phyloP scores from a whole-genome alignment of 257 asterid genomes.

The Anisodus tanguticus region DNA sequence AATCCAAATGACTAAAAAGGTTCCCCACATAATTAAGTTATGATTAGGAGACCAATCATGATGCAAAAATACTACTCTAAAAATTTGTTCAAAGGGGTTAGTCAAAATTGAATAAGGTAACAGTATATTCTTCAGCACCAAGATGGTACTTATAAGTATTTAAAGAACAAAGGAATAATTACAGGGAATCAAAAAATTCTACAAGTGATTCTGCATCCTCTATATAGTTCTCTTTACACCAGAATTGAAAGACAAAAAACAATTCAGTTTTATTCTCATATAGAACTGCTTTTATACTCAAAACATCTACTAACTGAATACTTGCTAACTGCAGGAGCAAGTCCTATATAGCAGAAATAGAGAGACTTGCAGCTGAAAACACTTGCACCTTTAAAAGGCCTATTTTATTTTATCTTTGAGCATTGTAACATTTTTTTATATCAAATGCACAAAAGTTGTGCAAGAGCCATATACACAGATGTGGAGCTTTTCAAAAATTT shows the following conservation, averaged over 20 bases:
- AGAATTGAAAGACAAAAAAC: not conserved
- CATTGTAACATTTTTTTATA: not conserved
- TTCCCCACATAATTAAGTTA: not conserved
- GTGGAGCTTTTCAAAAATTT: not conserved
- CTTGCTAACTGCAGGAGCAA: not conserved
- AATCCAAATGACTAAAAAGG: not conserved
- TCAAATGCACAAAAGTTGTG: not conserved
- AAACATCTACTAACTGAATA: not conserved
- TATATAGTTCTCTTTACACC: not conserved
- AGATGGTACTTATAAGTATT: no score
- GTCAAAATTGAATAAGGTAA: not conserved
- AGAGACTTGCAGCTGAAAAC: not conserved
- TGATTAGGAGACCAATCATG: slow-evolving; percentile 3
- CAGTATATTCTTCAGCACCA: no score
- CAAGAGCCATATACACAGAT: not conserved
- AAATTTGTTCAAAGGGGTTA: not conserved
- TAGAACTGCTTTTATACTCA: not conserved
- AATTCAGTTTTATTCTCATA: not conserved
- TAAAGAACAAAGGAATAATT: no score
- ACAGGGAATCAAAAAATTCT: no score
- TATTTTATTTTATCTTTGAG: not conserved
- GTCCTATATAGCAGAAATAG: not conserved
- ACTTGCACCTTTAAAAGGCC: not conserved
- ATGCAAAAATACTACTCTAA: not conserved
- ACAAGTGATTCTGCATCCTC: no score